phyloP scores from a whole-genome alignment of 2,329 filamentous ascomycete species.

The Fusarium nematophilum region DNA sequence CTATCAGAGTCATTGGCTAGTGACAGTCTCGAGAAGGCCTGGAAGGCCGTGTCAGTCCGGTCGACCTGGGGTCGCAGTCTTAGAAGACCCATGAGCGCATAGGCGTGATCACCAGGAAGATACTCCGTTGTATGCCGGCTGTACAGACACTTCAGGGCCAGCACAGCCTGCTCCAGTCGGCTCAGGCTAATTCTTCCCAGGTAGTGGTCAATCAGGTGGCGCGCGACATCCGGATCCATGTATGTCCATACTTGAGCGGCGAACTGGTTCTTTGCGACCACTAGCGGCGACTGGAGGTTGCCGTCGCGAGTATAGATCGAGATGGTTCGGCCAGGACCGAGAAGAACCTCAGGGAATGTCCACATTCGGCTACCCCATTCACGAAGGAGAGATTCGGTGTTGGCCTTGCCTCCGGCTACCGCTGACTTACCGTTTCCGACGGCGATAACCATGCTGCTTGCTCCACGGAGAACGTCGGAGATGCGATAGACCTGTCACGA shows the following conservation, averaged over 20 bases:
- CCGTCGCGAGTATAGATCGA: conserved; percentile 41
- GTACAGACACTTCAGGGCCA: conserved; percentile 47
- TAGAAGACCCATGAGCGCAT: conserved; percentile 53
- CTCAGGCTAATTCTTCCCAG: conserved; percentile 47
- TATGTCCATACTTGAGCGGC: conserved; percentile 46
- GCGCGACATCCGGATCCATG: conserved; percentile 41
- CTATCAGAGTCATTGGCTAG: conserved; percentile 50
- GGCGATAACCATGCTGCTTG: conserved; percentile 41
- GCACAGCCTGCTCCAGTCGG: conserved; percentile 47
- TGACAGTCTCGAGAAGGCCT: conserved; percentile 51
- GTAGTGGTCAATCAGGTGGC: conserved; percentile 52
- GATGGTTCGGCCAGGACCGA: conserved; percentile 39
- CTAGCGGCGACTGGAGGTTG: conserved; percentile 28
- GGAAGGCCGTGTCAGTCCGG: conserved; percentile 48
- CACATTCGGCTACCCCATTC: conserved; percentile 45
- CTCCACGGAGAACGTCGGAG: conserved; percentile 40
- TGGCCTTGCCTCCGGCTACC: conserved; percentile 20
- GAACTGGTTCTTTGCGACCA: conserved; percentile 48
- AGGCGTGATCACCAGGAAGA: conserved; percentile 48
- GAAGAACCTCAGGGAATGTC: conserved; percentile 44
- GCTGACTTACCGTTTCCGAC: conserved; percentile 34
- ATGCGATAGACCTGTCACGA: conserved; percentile 38
- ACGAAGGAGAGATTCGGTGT: conserved; percentile 37
- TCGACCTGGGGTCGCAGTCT: conserved; percentile 48
- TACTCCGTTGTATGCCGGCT: conserved; percentile 39